A percentile compares a stretch with the other conserved stretches of the same genome.
phyloP scores from a whole-genome alignment of 2,329 filamentous ascomycete genomes.

The Graphilbum fragrans region DNA sequence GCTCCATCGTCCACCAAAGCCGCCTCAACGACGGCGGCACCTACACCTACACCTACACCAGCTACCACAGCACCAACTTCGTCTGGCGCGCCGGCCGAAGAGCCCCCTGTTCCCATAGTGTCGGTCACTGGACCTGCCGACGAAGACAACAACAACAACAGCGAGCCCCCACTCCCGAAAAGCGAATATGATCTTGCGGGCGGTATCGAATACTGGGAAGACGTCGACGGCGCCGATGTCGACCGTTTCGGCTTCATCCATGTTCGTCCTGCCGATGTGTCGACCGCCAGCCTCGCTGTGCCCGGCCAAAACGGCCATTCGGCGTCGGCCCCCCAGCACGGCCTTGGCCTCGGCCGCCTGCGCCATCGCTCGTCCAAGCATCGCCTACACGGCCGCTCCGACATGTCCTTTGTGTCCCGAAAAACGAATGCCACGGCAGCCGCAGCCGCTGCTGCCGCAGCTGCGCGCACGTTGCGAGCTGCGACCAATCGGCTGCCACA shows the following conservation, averaged over 20 bases:
- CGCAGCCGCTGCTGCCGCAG: slow-evolving; percentile 23
- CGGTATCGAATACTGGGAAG: slow-evolving; percentile 56
- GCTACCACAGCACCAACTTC: too few relatives aligned
- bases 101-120: too few relatives aligned
- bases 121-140: too few relatives aligned
- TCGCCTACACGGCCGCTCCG: neutral
- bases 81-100: too few relatives aligned
- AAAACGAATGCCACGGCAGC: neutral
- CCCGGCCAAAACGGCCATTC: slow-evolving; percentile 34
- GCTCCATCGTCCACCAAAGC: too few relatives aligned
- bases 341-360: neutral
- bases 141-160: neutral
- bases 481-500: slow-evolving; percentile 48
- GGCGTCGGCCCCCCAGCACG: slow-evolving; percentile 12
- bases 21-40: too few relatives aligned
- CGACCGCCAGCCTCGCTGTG: slow-evolving; percentile 23
- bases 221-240: slow-evolving; percentile 47
- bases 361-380: neutral
- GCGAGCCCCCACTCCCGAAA: slow-evolving; percentile 6
- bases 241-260: slow-evolving; percentile 60
- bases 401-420: neutral
- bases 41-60: too few relatives aligned
- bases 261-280: slow-evolving; percentile 25
- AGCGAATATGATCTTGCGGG: slow-evolving; percentile 38
- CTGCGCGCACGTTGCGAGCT: slow-evolving; percentile 42